A percentile compares a stretch with the other conserved stretches of the same genome.
These are phyloP conservation scores for Colletotrichum melonis DNA, from an alignment of 2,329 filamentous ascomycete species.

Conservation along the genomic window DNA sequence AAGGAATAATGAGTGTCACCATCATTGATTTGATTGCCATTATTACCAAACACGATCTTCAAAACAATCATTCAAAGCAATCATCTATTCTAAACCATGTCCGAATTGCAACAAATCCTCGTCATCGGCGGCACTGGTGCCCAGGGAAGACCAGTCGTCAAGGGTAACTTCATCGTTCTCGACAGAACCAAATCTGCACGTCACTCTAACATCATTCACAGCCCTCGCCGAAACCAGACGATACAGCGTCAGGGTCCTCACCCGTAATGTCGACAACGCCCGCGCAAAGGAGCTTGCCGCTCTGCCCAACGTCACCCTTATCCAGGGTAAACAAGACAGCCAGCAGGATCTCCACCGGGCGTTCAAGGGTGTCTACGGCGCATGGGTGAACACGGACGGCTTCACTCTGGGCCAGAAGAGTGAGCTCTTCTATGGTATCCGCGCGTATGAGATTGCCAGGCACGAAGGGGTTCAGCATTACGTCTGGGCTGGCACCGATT, in stretches of 20 bases:
- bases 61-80: no score
- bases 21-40: no score
- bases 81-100: neutral
- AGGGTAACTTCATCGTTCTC: conserved; percentile 37
- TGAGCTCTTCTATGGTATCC: conserved; percentile 40
- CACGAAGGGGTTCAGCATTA: conserved; percentile 37
- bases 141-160: conserved; percentile 49
- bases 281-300: conserved; percentile 38
- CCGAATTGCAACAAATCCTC: conserved; percentile 4
- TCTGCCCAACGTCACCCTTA: conserved; percentile 36
- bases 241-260: conserved; percentile 51
- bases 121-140: conserved; percentile 52
- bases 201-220: neutral
- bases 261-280: conserved; percentile 46
- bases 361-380: conserved; percentile 36
- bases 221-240: conserved; percentile 40
- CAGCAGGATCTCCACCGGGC: conserved; percentile 33
- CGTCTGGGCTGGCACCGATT: conserved; percentile 36
- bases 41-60: no score
- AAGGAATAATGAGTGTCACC: neutral
- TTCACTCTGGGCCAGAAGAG: conserved; percentile 41
- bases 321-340: conserved; percentile 28
- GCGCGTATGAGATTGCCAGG: conserved; percentile 39
- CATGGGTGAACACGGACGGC: conserved; percentile 40
- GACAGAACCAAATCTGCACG: no score